phyloP scores from a whole-genome alignment of 2,329 filamentous ascomycete species.

The Corinectria fuckeliana region DNA sequence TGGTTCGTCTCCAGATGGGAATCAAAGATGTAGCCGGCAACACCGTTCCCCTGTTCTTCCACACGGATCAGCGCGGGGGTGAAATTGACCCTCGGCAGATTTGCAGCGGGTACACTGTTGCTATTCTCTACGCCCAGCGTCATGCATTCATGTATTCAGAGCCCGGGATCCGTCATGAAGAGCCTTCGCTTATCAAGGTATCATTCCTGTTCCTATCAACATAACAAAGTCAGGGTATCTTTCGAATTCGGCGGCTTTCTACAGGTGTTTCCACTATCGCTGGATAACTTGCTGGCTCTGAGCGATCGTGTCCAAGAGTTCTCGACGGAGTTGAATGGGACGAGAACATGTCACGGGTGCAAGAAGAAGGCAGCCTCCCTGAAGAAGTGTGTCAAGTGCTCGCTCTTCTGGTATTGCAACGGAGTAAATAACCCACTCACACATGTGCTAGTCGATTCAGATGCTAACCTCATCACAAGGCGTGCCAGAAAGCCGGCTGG shows the following conservation, averaged over 20 bases:
- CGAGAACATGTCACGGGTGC: conserved; percentile 25
- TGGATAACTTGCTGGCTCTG: conserved; percentile 12
- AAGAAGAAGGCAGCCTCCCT: background rate
- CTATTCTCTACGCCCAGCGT: conserved; percentile 13
- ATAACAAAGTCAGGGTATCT: no score
- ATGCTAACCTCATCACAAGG: background rate
- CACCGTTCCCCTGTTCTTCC: conserved; percentile 1
- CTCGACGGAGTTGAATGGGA: background rate
- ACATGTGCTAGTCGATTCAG: background rate
- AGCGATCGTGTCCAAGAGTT: conserved; percentile 18
- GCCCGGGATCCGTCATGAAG: conserved; percentile 7
- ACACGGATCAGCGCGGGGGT: background rate
- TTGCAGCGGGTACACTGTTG: conserved; percentile 8
- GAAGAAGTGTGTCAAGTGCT: conserved; percentile 18
- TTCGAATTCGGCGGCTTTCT: background rate
- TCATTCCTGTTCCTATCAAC: background rate
- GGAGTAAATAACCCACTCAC: conserved; percentile 7
- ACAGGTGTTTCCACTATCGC: conserved; percentile 15
- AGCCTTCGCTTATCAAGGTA: conserved; percentile 1
- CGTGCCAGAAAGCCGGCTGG: conserved; percentile 20
- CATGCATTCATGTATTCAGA: background rate
- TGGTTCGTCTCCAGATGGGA: background rate
- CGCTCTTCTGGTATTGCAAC: conserved; percentile 27
- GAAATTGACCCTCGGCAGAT: background rate
- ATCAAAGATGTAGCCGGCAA: conserved; percentile 17